Evolutionary conservation across 768 basidiomycete genomes (phyloP).

Genomic region (Wakefieldia striispora): DNA sequence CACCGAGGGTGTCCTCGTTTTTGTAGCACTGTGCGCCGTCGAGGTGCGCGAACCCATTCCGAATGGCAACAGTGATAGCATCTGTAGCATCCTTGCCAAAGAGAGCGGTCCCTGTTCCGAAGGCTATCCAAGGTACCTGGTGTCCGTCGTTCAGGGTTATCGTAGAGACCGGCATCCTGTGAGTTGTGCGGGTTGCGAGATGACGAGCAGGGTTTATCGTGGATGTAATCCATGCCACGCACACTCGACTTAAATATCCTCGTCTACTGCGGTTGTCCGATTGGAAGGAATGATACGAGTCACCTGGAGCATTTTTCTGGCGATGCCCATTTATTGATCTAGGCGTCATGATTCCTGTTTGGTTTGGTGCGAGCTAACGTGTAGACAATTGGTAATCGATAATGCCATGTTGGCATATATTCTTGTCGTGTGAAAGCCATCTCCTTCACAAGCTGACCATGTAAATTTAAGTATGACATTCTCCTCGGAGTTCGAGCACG

Average conservation of each 20-base stretch:
- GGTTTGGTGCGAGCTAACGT: too few species aligned
- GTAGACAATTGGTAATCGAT: too few species aligned
- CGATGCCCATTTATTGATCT: too few species aligned
- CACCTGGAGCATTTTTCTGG: too few species aligned
- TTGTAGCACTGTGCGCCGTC: constrained; percentile 62
- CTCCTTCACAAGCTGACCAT: too few species aligned
- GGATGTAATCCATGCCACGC: too few species aligned
- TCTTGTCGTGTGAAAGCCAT: too few species aligned
- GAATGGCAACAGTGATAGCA: constrained; percentile 47
- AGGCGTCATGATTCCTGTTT: too few species aligned
- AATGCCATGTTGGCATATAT: too few species aligned
- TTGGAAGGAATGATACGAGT: not conserved
- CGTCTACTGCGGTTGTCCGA: constrained; percentile 9
- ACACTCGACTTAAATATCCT: constrained; percentile 6
- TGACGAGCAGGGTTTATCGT: not conserved
- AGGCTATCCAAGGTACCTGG: constrained; percentile 47
- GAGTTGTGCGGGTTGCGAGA: constrained; percentile 7
- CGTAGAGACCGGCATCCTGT: constrained; percentile 27
- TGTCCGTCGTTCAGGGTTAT: constrained; percentile 56
- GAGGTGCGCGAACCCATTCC: constrained; percentile 57
- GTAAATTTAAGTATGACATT: too few species aligned
- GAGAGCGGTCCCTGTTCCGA: constrained; percentile 58
- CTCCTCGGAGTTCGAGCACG: too few species aligned
- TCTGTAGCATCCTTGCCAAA: constrained; percentile 41
- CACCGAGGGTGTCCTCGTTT: constrained; percentile 55